A percentile compares a stretch with the other conserved stretches of the same genome.
Evolutionary conservation across 2,329 filamentous ascomycete species (phyloP).

Genomic region (Corinectria fuckeliana): DNA sequence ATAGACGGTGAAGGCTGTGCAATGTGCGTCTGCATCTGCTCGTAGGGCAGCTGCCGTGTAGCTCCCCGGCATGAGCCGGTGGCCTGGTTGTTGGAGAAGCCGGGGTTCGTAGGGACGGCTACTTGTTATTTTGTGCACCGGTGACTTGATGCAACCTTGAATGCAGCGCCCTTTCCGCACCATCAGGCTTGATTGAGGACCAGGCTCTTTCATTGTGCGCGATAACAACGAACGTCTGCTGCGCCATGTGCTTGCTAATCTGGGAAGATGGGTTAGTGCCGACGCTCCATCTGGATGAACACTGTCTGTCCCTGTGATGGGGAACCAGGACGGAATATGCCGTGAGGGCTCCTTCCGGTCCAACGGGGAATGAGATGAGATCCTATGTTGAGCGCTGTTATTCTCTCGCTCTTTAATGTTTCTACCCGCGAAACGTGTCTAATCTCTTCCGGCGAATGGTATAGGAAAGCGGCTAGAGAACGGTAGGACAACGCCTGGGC

Average conservation of each 20-base stretch:
- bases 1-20: slow-evolving; percentile 32
- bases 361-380: neutral
- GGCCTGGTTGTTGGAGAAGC: slow-evolving; percentile 12
- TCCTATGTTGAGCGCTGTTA: slow-evolving; percentile 9
- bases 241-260: slow-evolving; percentile 12
- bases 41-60: neutral
- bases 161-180: slow-evolving; percentile 4
- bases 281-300: neutral
- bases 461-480: slow-evolving; percentile 26
- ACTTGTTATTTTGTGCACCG: neutral
- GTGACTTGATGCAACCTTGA: neutral
- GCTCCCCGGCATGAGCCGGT: neutral
- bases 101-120: neutral
- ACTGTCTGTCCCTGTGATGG: neutral
- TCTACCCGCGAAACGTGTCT: slow-evolving; percentile 11
- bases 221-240: neutral
- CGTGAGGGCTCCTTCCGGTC: neutral
- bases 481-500: slow-evolving; percentile 29
- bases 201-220: neutral
- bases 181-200: slow-evolving; percentile 4
- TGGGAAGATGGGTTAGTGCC: slow-evolving; percentile 9
- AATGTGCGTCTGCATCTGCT: slow-evolving; percentile 5
- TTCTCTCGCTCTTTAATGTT: neutral
- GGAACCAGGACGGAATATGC: neutral
- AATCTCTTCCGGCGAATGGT: slow-evolving; percentile 11